Evolutionary conservation across 2,329 filamentous ascomycete species (phyloP), one percentile per base, ranked within the genome.

Genomic region (Aspergillus quadrilineatus): DNA sequence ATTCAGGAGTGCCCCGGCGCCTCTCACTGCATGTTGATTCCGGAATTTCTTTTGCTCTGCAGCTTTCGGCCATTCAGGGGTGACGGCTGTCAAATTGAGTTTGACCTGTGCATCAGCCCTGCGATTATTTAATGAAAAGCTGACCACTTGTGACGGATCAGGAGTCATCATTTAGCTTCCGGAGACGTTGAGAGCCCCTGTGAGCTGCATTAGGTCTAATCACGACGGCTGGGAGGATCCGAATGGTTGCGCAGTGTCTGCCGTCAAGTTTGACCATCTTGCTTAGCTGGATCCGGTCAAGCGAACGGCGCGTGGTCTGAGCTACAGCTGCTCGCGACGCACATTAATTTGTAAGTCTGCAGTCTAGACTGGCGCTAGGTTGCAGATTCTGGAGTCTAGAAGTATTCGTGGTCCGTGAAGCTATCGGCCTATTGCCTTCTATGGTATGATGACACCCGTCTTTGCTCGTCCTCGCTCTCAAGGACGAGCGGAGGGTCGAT

Each of bases 1-100:
- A 58, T 5, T 48, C 30, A 46, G 53, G 42, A 58, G 48, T 28
- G 39, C 44, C 56, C 55, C 53, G 54, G 47, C 58, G 63, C 49
- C 53, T 58, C 51, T 47, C 36, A 53, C 49, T 57, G 53, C 55
- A 51, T 14, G 15, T 61, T 55, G 48, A 32, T 29, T 46, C 22
- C 42, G 36, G 46, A 53, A 26, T 15, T 49, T 52, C 30, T 5
- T 47, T 34, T 22, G 14, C 9, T 53, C 37, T 54, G 46, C 49
- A 55, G 45, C 10, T 30, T 45, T 52, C 53, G 37, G 44, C 44
- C 52, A 14, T 43, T 44, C 36, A 57, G 44, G 32, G 32, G 44
- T 26, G 32, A 34, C 32, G 32, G 32, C 36, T 53, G 42, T 32
- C 49, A 34, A 53, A 56, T 36, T 50, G 39, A 47, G 52, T 58